These are phyloP conservation scores for Phyllachora maydis DNA, from an alignment of 2,329 filamentous ascomycete genomes.

Conservation along the genomic window DNA sequence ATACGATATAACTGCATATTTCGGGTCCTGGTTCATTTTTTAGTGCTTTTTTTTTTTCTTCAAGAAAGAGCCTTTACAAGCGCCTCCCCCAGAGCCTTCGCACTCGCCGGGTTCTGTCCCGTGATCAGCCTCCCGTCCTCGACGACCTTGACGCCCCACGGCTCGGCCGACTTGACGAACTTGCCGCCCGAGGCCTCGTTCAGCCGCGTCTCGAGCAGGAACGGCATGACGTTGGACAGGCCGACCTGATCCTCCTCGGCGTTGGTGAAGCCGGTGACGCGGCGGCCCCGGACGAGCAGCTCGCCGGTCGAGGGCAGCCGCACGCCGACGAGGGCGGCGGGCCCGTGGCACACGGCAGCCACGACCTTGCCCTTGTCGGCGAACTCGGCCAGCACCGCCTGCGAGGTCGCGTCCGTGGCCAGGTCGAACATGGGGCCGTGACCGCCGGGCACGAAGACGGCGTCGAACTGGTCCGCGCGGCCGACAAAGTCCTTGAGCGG, in stretches of 20 bases:
- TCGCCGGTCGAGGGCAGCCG: constrained; percentile 25
- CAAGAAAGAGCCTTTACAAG: constrained; percentile 22
- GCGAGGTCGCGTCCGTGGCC: constrained; percentile 29
- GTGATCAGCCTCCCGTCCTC: constrained; percentile 31
- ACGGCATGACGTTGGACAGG: constrained; percentile 25
- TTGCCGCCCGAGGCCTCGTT: constrained; percentile 25
- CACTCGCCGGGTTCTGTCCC: constrained; percentile 35
- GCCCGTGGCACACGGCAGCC: constrained; percentile 48
- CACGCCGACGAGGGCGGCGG: constrained; percentile 38
- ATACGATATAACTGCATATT: too few relatives aligned
- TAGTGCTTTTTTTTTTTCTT: too few relatives aligned
- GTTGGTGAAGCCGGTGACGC: constrained; percentile 39
- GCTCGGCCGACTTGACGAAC: constrained; percentile 31
- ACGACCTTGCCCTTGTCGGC: constrained; percentile 38
- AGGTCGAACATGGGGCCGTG: constrained; percentile 51
- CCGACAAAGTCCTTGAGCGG: constrained; percentile 34
- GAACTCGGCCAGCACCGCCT: constrained; percentile 41
- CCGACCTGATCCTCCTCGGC: constrained; percentile 27
- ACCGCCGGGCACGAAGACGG: constrained; percentile 34
- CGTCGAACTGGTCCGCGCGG: constrained; percentile 39
- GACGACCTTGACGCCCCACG: constrained; percentile 25
- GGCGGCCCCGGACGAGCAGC: constrained; percentile 30
- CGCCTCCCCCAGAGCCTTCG: constrained; percentile 27
- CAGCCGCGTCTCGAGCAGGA: constrained; percentile 36
- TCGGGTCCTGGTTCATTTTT: too few relatives aligned